Evolutionary conservation across 495 filamentous ascomycete genomes (phyloP).

Genomic region (Neurospora cerealis): DNA sequence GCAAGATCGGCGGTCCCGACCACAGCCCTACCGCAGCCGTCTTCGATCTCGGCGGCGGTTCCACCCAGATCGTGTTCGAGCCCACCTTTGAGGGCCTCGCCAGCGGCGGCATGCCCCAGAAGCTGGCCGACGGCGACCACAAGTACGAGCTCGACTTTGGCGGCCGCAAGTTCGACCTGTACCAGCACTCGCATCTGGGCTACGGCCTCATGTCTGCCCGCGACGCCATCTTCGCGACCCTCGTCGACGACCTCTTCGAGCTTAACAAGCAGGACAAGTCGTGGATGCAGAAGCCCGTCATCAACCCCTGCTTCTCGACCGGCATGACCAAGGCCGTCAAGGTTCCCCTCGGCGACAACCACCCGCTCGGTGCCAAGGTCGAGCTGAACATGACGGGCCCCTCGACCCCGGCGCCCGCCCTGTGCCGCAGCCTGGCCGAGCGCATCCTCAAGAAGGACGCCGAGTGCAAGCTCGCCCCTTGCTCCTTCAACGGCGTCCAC

Average conservation of each 20-base stretch:
- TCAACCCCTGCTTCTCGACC: constrained; percentile 82
- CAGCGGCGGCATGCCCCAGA: constrained; percentile 77
- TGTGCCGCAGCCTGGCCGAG: constrained; percentile 84
- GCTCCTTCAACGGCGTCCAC: constrained; percentile 95
- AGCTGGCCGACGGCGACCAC: constrained; percentile 81
- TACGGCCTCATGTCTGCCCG: constrained; percentile 95
- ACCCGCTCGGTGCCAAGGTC: constrained; percentile 48
- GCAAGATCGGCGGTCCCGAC: constrained; percentile 91
- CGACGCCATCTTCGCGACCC: constrained; percentile 63
- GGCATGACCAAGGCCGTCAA: constrained; percentile 61
- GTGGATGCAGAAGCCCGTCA: constrained; percentile 56
- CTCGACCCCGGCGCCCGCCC: constrained; percentile 57
- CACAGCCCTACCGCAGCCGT: constrained; percentile 84
- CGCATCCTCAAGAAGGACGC: constrained; percentile 82
- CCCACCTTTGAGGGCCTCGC: constrained; percentile 72
- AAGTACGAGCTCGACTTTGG: constrained; percentile 90
- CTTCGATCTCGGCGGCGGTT: constrained; percentile 93
- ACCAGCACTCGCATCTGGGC: constrained; percentile 96
- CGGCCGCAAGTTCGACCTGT: constrained; percentile 83
- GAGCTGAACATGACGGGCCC: constrained; percentile 89
- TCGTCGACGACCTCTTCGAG: constrained; percentile 53
- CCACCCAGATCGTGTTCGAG: constrained; percentile 96
- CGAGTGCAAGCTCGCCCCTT: constrained; percentile 72
- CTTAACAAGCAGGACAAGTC: constrained; percentile 32
- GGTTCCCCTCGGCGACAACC: constrained; percentile 51